Evolutionary conservation across 2,329 filamentous ascomycete genomes (phyloP), one percentile per base, ranked within the genome.

Genomic region (Cadophora luteo-olivacea): DNA sequence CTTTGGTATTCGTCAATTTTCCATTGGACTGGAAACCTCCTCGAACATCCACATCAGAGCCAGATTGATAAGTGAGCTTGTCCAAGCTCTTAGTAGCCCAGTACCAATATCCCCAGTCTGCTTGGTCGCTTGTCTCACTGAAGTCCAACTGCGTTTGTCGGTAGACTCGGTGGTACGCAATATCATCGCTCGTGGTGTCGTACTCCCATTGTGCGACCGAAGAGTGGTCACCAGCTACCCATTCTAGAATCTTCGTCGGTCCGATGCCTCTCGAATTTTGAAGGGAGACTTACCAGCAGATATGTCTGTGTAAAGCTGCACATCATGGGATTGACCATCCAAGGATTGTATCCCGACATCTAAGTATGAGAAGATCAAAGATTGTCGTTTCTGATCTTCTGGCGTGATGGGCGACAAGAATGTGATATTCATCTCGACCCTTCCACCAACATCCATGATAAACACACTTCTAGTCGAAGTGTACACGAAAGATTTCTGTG

Each of bases 41-140:
- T 62, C 93, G 87, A 16, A 97, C 84, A n/a, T 82, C 74, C 3
- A 81, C 82, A 63, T 93, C 92, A 8, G 84, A 83, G 32, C 92
- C 93, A 66, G 87, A 90, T 78, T 94, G 89, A 76, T 90, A 91
- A n/a, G 86, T 88, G 25, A 89, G 81, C 29, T 84, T 84, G 24
- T 79, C 76, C 16, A 84, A 77, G 64, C 84, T 82, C 32, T 88
- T 86, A 3, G 87, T 93, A 14, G 91, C 89, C 78, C 94, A 93
- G 79, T 92, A 89, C 81, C 94, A 87, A 62, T 87, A 89, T 1
- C 93, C 93, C 93, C 93, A 97, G 81, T 93, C 91, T 0, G 92
- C 86, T 72, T 91, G 89, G 75, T 97, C 90, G 51, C 81, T 81
- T 14, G 82, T 81, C 77, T 97, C 93, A 1, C 87, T 86, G 65